phyloP scores from a whole-genome alignment of 331 rosid species.

The Prunus yedoensis region DNA sequence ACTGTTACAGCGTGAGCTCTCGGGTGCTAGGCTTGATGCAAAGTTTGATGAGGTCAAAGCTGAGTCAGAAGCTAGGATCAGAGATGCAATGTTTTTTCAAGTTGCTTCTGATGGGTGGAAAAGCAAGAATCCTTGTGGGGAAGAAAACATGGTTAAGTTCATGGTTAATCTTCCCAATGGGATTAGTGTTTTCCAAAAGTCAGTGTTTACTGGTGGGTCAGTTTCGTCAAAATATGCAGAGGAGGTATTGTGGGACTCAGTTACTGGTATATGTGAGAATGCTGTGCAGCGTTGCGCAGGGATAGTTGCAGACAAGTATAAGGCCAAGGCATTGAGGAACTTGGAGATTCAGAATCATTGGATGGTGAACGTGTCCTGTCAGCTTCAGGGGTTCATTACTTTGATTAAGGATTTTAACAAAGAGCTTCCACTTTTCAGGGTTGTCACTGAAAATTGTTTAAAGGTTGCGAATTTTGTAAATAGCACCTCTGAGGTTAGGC shows the following conservation, averaged over 20 bases:
- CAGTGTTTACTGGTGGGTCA: conserved; percentile 59
- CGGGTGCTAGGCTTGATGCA: conserved; percentile 76
- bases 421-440: conserved; percentile 72
- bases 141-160: conserved; percentile 78
- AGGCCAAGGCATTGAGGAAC: conserved; percentile 87
- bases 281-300: conserved; percentile 80
- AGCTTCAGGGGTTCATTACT: conserved; percentile 86
- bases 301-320: conserved; percentile 84
- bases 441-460: conserved; percentile 67
- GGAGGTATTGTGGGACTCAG: conserved; percentile 77
- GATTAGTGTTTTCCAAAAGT: conserved; percentile 73
- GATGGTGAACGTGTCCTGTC: conserved; percentile 97
- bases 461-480: conserved; percentile 71
- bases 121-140: conserved; percentile 51
- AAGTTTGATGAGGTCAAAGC: conserved; percentile 65
- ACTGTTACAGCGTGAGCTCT: conserved; percentile 50
- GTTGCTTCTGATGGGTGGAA: conserved; percentile 89
- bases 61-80: conserved; percentile 71
- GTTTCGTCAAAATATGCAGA: conserved; percentile 76
- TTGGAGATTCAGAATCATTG: conserved; percentile 89
- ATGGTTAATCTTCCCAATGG: conserved; percentile 85
- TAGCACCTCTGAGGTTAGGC: conserved; percentile 60
- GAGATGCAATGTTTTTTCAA: conserved; percentile 87
- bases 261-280: conserved; percentile 53
- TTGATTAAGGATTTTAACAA: conserved; percentile 87